phyloP scores from a whole-genome alignment of 305 asterid genomes.

The Plantago coronopus region DNA sequence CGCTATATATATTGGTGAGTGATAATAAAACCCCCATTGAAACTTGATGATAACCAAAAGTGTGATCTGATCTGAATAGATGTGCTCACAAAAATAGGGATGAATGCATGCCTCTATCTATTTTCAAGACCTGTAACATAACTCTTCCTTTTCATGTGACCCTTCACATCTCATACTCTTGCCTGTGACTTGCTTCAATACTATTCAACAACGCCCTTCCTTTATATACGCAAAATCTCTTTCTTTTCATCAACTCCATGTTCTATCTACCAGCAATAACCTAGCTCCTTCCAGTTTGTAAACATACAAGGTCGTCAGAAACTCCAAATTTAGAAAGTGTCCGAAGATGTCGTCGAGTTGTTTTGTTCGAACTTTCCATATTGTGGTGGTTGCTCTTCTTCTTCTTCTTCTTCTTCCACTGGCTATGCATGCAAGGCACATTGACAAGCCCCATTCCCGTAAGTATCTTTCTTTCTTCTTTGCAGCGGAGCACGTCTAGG shows the following conservation, averaged over 20 bases:
- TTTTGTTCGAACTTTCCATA: constrained; percentile 16
- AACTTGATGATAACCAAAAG: constrained; percentile 30
- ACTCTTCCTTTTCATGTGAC: constrained; percentile 60
- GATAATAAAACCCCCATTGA: constrained; percentile 21
- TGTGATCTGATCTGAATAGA: constrained; percentile 31
- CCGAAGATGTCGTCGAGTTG: constrained; percentile 28
- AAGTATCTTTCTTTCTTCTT: constrained; percentile 15
- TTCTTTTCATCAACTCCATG: constrained; percentile 13
- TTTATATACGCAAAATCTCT: constrained; percentile 32
- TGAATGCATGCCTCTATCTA: constrained; percentile 22
- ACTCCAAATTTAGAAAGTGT: too few relatives aligned
- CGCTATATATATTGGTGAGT: constrained; percentile 3
- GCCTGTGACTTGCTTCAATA: constrained; percentile 80
- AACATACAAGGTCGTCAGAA: background rate
- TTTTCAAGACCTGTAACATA: constrained; percentile 11
- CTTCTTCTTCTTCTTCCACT: constrained; percentile 36
- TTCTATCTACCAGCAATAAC: too few relatives aligned
- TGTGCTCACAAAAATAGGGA: too few relatives aligned
- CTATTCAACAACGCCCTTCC: constrained; percentile 18
- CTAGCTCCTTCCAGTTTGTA: too few relatives aligned
- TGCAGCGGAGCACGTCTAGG: too few relatives aligned
- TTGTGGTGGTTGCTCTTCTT: constrained; percentile 30
- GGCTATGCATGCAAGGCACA: constrained; percentile 41
- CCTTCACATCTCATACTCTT: constrained; percentile 29
- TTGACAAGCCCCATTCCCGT: constrained; percentile 38